Evolutionary conservation across 192 early-diverging fungal genomes (phyloP).

Genomic region (Podochytrium sp.): DNA sequence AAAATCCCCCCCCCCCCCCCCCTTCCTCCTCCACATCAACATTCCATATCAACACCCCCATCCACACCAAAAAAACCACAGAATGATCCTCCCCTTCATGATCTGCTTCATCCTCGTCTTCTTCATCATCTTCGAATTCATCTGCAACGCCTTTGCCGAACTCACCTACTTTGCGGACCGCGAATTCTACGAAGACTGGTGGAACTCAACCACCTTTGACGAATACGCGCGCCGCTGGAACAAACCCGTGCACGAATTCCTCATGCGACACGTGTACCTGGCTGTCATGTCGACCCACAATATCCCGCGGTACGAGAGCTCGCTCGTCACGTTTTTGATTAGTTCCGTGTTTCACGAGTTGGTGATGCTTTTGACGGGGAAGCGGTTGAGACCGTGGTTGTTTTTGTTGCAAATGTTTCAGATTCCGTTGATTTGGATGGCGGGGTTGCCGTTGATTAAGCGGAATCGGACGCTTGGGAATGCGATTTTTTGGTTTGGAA

Average conservation of each 20-base stretch:
- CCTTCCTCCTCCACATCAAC: neutral
- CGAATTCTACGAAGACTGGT: slow-evolving; percentile 99
- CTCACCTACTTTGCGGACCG: slow-evolving; percentile 94
- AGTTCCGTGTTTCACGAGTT: slow-evolving; percentile 82
- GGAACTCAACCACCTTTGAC: slow-evolving; percentile 88
- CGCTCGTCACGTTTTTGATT: slow-evolving; percentile 80
- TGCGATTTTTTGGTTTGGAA: slow-evolving; percentile 86
- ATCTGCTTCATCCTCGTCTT: slow-evolving; percentile 90
- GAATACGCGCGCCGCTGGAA: slow-evolving; percentile 98
- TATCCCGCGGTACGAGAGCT: slow-evolving; percentile 70
- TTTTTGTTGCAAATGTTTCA: slow-evolving; percentile 88
- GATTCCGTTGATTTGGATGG: slow-evolving; percentile 82
- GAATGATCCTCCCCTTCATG: slow-evolving; percentile 88
- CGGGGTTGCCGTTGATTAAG: slow-evolving; percentile 61
- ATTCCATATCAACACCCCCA: neutral
- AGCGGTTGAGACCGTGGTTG: slow-evolving; percentile 74
- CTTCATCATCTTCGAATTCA: slow-evolving; percentile 95
- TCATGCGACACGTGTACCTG: slow-evolving; percentile 89
- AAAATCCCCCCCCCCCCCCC: neutral
- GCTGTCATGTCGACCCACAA: slow-evolving; percentile 75
- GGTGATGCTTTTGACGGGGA: slow-evolving; percentile 72
- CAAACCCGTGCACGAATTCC: slow-evolving; percentile 90
- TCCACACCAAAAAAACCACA: no score
- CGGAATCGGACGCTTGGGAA: slow-evolving; percentile 74
- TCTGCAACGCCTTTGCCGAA: slow-evolving; percentile 95